phyloP scores from a whole-genome alignment of 1,284 basidiomycete genomes.

The Ustilago loliicola region DNA sequence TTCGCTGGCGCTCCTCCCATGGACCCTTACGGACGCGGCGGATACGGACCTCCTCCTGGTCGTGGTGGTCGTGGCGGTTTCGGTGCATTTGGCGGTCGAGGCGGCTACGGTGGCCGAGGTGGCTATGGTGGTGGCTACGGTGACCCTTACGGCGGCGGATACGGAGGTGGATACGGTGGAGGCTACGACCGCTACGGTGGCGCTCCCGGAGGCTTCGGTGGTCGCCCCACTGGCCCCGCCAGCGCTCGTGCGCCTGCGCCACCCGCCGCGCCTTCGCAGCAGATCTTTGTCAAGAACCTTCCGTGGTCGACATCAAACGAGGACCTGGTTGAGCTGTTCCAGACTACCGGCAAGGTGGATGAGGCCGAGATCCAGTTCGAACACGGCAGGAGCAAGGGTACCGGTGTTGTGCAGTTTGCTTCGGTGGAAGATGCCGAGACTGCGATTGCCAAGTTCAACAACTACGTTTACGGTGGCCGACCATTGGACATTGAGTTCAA shows the following conservation, averaged over 20 bases:
- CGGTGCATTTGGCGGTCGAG: constrained; percentile 13
- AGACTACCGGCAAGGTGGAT: constrained; percentile 94
- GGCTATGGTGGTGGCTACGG: constrained; percentile 67
- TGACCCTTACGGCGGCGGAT: constrained; percentile 66
- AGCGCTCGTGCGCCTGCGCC: constrained; percentile 26
- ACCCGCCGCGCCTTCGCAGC: constrained; percentile 84
- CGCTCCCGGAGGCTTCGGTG: constrained; percentile 15
- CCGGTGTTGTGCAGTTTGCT: constrained; percentile 95
- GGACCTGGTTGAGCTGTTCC: constrained; percentile 96
- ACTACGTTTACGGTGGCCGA: constrained; percentile 64
- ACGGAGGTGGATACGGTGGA: constrained; percentile 49
- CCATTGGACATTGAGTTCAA: constrained; percentile 63
- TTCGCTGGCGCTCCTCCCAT: constrained; percentile 77
- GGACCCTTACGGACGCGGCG: constrained; percentile 71
- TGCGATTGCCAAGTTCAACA: constrained; percentile 76
- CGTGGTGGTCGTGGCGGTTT: constrained; percentile 32
- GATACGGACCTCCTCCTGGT: constrained; percentile 74
- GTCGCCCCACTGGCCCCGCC: constrained; percentile 25
- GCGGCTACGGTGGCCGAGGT: constrained; percentile 73
- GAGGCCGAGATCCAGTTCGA: constrained; percentile 94
- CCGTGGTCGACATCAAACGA: constrained; percentile 99
- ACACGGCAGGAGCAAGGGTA: constrained; percentile 88
- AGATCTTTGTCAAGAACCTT: constrained; percentile 96
- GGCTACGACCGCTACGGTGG: constrained; percentile 35
- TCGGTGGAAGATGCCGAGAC: constrained; percentile 89